Percentiles rank a stretch among this genome's conserved stretches.
These are phyloP conservation scores for Suillus decipiens DNA, from an alignment of 768 basidiomycete genomes.

Conservation along the genomic window DNA sequence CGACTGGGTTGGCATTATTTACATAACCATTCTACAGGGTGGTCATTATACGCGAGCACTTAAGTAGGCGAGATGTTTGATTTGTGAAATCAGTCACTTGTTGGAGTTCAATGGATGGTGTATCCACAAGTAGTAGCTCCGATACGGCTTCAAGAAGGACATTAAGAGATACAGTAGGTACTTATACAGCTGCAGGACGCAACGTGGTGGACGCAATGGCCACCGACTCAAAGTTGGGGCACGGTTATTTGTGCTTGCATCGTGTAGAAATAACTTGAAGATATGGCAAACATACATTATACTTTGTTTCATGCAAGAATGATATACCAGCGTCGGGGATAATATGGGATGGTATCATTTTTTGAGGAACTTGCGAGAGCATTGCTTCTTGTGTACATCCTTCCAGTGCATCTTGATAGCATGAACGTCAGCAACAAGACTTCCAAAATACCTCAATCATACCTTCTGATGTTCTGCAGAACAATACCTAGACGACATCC, in stretches of 20 bases:
- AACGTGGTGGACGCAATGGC: not conserved
- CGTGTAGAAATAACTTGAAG: not conserved
- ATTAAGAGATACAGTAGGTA: too few species aligned
- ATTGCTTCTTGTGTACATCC: conserved; percentile 24
- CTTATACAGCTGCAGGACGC: too few species aligned
- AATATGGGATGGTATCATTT: not conserved
- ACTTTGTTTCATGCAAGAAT: not conserved
- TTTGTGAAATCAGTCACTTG: not conserved
- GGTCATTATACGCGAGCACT: too few species aligned
- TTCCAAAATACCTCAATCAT: conserved; percentile 5
- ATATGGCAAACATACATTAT: not conserved
- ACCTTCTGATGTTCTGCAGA: conserved; percentile 21
- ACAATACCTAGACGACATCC: conserved; percentile 14
- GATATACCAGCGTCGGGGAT: not conserved
- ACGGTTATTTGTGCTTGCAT: not conserved
- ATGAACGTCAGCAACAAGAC: conserved; percentile 8
- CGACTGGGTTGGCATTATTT: not conserved
- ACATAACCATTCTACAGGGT: too few species aligned
- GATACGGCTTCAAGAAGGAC: too few species aligned
- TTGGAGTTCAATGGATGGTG: not conserved
- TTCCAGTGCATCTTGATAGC: conserved; percentile 23
- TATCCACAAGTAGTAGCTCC: not conserved
- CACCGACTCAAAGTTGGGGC: not conserved
- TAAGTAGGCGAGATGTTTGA: not conserved
- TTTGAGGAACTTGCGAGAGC: conserved; percentile 13